Conservation (phyloP, 352 stramenopile genomes). For the Globisporangium viniferum region DNA sequence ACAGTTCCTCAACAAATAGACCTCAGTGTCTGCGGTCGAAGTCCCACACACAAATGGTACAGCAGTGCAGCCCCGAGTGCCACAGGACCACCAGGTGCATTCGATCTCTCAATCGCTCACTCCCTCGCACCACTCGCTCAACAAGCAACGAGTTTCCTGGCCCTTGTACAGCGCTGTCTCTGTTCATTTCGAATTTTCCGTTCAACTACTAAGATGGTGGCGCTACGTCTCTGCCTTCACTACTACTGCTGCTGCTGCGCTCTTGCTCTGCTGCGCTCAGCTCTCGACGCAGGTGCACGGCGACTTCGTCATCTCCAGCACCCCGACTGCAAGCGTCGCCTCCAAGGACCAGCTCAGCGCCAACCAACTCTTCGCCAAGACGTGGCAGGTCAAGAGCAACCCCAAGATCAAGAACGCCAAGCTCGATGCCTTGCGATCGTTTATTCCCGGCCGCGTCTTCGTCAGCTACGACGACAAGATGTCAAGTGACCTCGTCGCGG, state of each 20-base stretch:
- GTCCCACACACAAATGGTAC: too few species aligned
- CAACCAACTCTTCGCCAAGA: neutral
- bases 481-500: neutral
- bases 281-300: neutral
- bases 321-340: neutral
- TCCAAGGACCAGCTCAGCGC: neutral
- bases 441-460: neutral
- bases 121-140: slow-evolving; percentile 8
- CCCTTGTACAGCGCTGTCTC: too few species aligned
- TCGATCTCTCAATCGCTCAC: too few species aligned
- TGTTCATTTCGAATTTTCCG: too few species aligned
- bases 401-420: neutral
- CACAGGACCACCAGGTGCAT: too few species aligned
- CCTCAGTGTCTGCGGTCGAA: too few species aligned
- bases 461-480: neutral
- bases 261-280: slow-evolving; percentile 22
- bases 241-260: too few species aligned
- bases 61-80: too few species aligned
- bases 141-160: too few species aligned
- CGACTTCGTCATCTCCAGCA: neutral
- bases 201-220: slow-evolving; percentile 4
- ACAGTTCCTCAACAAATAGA: too few species aligned
- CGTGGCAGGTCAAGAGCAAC: neutral
- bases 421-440: neutral
- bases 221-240: too few species aligned